Evolutionary conservation across 2,329 filamentous ascomycete species (phyloP).

Genomic region (Pseudonectria foliicola): DNA sequence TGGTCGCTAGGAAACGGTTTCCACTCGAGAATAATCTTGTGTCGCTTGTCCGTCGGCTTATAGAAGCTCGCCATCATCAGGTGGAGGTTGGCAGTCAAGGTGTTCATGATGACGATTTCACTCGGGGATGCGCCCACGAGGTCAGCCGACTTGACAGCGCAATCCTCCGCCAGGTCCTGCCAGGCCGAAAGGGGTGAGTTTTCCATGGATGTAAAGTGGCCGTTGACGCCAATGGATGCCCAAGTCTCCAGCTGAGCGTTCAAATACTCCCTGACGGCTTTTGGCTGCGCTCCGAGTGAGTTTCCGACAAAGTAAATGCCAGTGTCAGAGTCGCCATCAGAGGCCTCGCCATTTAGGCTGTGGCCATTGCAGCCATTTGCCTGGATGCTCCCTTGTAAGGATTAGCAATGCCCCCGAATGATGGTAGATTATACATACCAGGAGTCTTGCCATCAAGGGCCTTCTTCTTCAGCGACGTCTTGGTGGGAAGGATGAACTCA

Average conservation of each 20-base stretch:
- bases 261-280: slow-evolving; percentile 56
- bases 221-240: slow-evolving; percentile 76
- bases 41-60: slow-evolving; percentile 52
- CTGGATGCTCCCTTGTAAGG: slow-evolving; percentile 6
- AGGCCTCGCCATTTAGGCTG: background rate
- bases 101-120: slow-evolving; percentile 86
- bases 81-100: slow-evolving; percentile 74
- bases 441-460: slow-evolving; percentile 41
- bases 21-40: slow-evolving; percentile 83
- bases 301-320: slow-evolving; percentile 82
- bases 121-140: slow-evolving; percentile 65
- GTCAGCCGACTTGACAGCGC: slow-evolving; percentile 60
- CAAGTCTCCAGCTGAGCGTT: slow-evolving; percentile 72
- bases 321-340: slow-evolving; percentile 26
- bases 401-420: too few species aligned
- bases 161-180: slow-evolving; percentile 71
- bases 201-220: slow-evolving; percentile 66
- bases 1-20: slow-evolving; percentile 85
- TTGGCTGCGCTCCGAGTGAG: slow-evolving; percentile 79
- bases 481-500: slow-evolving; percentile 73
- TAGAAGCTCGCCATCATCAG: slow-evolving; percentile 82
- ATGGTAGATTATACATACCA: slow-evolving; percentile 22
- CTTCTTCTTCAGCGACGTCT: slow-evolving; percentile 59
- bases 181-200: slow-evolving; percentile 65
- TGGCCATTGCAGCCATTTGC: slow-evolving; percentile 16